Evolutionary conservation across 2,329 filamentous ascomycete genomes (phyloP), one percentile per base, ranked within the genome.

Genomic region (Aspergillus sp.): DNA sequence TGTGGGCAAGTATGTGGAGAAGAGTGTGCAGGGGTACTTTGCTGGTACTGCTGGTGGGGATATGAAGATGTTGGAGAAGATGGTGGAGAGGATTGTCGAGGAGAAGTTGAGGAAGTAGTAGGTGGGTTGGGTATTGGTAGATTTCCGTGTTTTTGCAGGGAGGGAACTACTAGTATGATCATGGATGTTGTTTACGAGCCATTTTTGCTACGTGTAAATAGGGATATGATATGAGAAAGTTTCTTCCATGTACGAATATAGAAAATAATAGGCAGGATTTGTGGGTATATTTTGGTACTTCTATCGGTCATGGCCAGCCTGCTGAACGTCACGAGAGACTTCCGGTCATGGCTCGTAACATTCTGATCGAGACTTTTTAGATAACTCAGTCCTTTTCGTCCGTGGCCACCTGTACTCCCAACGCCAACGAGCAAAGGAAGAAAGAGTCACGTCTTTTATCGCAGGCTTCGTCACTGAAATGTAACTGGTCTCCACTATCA

Each of bases 21-120:
- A 97, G 86, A 94, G 90, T 64, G 87, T 97, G 59, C 84, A 88
- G 19, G 92, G 89, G 7, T 95, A 93, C 76, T 87, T 97, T 67
- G 74, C 77, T 57, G 75, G 75, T 4, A 71, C 70, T 25, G 68
- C 72, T 8, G 72, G 72, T 8, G 77, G 76, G 1, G 72, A 78
- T 60, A 74, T 74, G 44, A 82, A 84, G 2, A 80, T 89, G 38
- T 72, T 92, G 64, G 86, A 91, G 77, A 90, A 88, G 77, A 86
- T 92, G 77, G 88, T 92, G 8, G 82, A 87, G 70, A 86, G 86
- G 67, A 83, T 96, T 64, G 88, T 96, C 13, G 89, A 92, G 38
- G 86, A 90, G 75, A 88, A 84, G 71, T 75, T 90, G 71, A 80
- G 81, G 71, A 68, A 69, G 65, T 70, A 63, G 32, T 70, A 63